Base-by-base conservation (phyloP, 2,329 filamentous ascomycete genomes). In the Penicillium sp. region DNA sequence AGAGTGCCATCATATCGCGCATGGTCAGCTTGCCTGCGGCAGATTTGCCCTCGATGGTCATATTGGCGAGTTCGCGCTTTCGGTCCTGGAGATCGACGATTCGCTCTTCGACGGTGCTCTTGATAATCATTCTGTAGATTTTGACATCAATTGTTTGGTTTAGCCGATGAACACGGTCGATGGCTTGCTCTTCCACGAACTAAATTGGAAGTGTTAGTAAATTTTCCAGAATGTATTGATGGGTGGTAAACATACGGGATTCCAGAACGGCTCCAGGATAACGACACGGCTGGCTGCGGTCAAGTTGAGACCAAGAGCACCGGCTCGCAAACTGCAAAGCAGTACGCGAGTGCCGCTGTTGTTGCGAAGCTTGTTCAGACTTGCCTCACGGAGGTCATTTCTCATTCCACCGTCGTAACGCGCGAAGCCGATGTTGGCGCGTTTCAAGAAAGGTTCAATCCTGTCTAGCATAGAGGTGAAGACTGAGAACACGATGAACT, bases 381-480 rank as follows among this genome's bases (percentile, higher is more conserved):
- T 92, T 24, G 89, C 90, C 75, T 99, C 94, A 46, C 94, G 90
- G 48, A 85, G 84, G 65, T 97, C 93, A 68, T 97, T 97, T 68
- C 86, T 85, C 94, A 99, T 99, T 63, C 86, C 85, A 49, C 94
- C 94, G 68, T 99, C 94, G 73, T 99, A 99, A 48, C 94, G 89
- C 13, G 90, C 90, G 68, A 88, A 96, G 54, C 82, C 82, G 71
- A 96, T 87, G 12, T 85, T 84, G 12, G 88, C 85, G 42, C 85
- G 81, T 39, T 82, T 80, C 53, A 99, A 80, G 73, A 97, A 97
- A 2, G 94, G 94, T 69, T 97, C 91, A 56, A 99, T 86, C 23
- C 97, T 85, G 75, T 97, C 90, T 39, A 99, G 85, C 94, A 99
- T 99, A 0, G 91, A 94, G 0, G 94, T 99, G 75, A 99, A 99